A percentile compares a stretch with the other conserved stretches of the same genome.
phyloP scores from a whole-genome alignment of 768 basidiomycete species.

The Suillus alpinus region DNA sequence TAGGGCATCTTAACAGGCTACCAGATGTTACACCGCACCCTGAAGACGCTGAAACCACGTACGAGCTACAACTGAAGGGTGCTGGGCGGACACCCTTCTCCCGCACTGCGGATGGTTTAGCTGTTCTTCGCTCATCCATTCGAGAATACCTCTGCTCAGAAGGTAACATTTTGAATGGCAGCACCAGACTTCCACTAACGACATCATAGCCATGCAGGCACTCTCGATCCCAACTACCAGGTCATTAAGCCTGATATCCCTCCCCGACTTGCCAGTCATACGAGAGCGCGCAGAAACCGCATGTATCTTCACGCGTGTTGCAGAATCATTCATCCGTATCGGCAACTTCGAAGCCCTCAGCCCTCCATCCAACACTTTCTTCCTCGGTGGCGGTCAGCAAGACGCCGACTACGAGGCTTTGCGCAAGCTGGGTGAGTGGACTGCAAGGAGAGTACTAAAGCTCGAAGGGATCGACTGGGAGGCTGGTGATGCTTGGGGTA shows the following conservation, averaged over 20 bases:
- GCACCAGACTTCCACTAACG: slow-evolving; percentile 16
- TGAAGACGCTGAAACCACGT: slow-evolving; percentile 46
- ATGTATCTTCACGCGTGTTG: slow-evolving; percentile 74
- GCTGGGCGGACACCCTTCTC: slow-evolving; percentile 93
- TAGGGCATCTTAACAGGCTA: slow-evolving; percentile 7
- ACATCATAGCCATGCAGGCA: slow-evolving; percentile 70
- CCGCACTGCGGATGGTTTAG: slow-evolving; percentile 88
- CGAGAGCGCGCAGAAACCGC: slow-evolving; percentile 76
- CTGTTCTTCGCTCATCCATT: slow-evolving; percentile 91
- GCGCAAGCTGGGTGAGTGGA: slow-evolving; percentile 74
- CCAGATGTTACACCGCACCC: slow-evolving; percentile 80
- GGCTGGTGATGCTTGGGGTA: slow-evolving; percentile 63
- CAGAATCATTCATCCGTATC: slow-evolving; percentile 89
- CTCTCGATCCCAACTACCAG: slow-evolving; percentile 87
- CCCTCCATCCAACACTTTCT: slow-evolving; percentile 58
- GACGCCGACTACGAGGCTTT: slow-evolving; percentile 72
- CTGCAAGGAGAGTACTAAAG: slow-evolving; percentile 56
- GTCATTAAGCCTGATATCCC: slow-evolving; percentile 73
- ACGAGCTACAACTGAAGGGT: slow-evolving; percentile 94
- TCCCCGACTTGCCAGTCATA: slow-evolving; percentile 68
- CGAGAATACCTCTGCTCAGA: slow-evolving; percentile 93
- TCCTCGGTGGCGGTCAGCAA: slow-evolving; percentile 79
- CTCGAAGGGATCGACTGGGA: slow-evolving; percentile 36
- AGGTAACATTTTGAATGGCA: slow-evolving; percentile 38
- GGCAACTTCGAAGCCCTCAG: slow-evolving; percentile 88